Conservation (phyloP, 768 basidiomycete genomes). For the Leccinum arenicola region DNA sequence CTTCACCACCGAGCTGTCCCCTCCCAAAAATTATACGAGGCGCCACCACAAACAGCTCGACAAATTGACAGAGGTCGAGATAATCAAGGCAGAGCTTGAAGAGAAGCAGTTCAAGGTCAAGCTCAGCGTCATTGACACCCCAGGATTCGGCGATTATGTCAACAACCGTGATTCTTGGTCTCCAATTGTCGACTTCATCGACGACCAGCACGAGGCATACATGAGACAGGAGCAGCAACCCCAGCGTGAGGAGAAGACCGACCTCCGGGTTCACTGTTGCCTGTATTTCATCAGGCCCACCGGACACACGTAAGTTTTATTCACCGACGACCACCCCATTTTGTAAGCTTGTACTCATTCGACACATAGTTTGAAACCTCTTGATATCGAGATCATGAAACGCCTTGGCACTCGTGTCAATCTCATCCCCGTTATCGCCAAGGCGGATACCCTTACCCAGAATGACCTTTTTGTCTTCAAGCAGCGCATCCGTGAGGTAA, state of each 20-base stretch:
- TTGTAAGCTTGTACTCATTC: conserved; percentile 11
- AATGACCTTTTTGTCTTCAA: conserved; percentile 91
- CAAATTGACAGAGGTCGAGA: conserved; percentile 97
- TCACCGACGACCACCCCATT: background rate
- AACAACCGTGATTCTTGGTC: conserved; percentile 99
- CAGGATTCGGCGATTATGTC: conserved; percentile 99
- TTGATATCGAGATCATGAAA: conserved; percentile 99
- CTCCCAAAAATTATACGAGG: conserved; percentile 83
- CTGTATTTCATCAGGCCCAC: conserved; percentile 96
- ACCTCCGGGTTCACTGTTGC: conserved; percentile 94
- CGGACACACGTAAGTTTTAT: conserved; percentile 81
- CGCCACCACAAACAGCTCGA: conserved; percentile 96
- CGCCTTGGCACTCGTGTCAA: conserved; percentile 97
- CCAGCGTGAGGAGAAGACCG: conserved; percentile 90
- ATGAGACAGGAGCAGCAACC: conserved; percentile 99
- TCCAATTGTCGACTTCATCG: conserved; percentile 98
- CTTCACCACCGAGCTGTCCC: conserved; percentile 95
- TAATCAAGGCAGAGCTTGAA: conserved; percentile 99
- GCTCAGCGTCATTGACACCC: conserved; percentile 97
- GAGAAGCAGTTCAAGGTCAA: conserved; percentile 99
- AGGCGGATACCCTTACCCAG: conserved; percentile 96
- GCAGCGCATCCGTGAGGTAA: conserved; percentile 88
- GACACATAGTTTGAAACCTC: conserved; percentile 72
- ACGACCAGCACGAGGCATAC: conserved; percentile 92
- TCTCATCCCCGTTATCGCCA: conserved; percentile 95